Conservation (phyloP, 1,284 basidiomycete species). For the Heterobasidion parviporum region DNA sequence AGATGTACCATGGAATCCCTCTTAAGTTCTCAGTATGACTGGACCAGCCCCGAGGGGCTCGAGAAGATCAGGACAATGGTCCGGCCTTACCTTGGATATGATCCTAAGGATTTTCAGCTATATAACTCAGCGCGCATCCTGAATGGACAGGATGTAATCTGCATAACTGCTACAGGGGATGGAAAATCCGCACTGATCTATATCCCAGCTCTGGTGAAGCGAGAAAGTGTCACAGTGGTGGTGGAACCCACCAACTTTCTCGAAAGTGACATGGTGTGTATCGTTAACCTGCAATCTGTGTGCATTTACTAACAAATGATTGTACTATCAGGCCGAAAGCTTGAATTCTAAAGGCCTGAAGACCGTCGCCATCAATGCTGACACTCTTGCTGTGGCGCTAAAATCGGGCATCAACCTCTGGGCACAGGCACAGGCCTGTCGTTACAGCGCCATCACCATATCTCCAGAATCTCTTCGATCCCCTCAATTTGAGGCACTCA, state of each 20-base stretch:
- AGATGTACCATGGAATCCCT: not conserved
- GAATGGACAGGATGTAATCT: conserved; percentile 3
- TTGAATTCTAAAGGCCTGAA: not conserved
- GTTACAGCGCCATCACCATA: not conserved
- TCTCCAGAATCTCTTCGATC: not conserved
- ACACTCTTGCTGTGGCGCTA: not conserved
- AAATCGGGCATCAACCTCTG: conserved; percentile 1
- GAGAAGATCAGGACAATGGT: not conserved
- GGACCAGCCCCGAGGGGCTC: conserved; percentile 3
- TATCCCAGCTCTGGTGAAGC: conserved; percentile 4
- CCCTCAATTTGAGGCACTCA: conserved; percentile 1
- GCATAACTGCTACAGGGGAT: conserved; percentile 7
- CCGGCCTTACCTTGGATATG: not conserved
- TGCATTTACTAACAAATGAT: not conserved
- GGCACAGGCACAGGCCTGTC: conserved; percentile 3
- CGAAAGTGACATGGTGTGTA: conserved; percentile 6
- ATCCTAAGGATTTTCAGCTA: not conserved
- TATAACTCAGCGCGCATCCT: conserved; percentile 3
- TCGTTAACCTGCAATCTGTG: not conserved
- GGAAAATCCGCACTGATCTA: conserved; percentile 10
- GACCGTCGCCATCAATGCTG: not conserved
- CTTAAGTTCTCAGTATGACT: not conserved
- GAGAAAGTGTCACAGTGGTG: conserved; percentile 5
- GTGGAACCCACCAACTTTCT: conserved; percentile 9
- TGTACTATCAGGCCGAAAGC: not conserved